A percentile compares a stretch with the other conserved stretches of the same genome.
Conservation (phyloP, 2,329 filamentous ascomycete genomes). For the Cercospora sp. region DNA sequence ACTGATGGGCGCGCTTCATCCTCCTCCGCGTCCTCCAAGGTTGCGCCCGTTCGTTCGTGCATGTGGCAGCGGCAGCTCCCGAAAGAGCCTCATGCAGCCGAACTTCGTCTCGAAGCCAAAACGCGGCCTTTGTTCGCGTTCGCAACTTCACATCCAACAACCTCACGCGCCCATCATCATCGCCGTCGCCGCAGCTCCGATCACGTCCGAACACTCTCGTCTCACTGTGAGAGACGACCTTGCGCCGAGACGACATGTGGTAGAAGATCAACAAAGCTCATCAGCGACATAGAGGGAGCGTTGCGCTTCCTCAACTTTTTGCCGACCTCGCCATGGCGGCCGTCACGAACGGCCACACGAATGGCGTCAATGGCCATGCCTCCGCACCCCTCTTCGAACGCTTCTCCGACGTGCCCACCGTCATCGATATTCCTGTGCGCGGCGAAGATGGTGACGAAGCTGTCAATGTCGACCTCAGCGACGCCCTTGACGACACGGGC, state of each 20-base stretch:
- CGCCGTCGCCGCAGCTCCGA: neutral
- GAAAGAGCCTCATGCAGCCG: neutral
- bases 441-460: constrained; percentile 64
- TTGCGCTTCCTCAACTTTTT: constrained; percentile 10
- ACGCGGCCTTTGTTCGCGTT: neutral
- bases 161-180: neutral
- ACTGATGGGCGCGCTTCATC: neutral
- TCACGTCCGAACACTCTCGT: neutral
- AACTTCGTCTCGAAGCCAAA: constrained; percentile 2
- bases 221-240: neutral
- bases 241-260: neutral
- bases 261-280: constrained; percentile 3
- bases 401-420: constrained; percentile 62
- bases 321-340: constrained; percentile 50
- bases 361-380: constrained; percentile 53
- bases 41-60: neutral
- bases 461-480: constrained; percentile 91
- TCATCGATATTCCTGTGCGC: constrained; percentile 65
- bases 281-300: constrained; percentile 8
- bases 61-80: neutral
- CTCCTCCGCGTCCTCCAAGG: neutral
- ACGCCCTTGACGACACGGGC: constrained; percentile 80
- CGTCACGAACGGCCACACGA: constrained; percentile 52
- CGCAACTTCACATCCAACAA: neutral
- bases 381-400: constrained; percentile 45